These are phyloP conservation scores for Seminavis robusta DNA, from an alignment of 108 stramenopile genomes.

Conservation along the genomic window DNA sequence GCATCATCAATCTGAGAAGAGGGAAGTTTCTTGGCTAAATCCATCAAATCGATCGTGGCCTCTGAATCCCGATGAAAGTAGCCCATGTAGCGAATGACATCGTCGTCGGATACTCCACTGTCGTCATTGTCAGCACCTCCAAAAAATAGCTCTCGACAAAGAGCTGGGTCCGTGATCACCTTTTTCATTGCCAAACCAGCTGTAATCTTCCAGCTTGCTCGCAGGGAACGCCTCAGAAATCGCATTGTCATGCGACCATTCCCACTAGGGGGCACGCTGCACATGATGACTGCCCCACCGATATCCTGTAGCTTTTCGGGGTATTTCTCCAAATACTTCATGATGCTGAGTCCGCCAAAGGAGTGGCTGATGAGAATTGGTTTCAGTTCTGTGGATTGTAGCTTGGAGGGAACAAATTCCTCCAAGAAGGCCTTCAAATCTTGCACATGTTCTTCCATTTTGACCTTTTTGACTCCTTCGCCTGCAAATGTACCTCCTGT, in stretches of 20 bases:
- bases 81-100: constrained; percentile 40
- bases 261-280: constrained; percentile 82
- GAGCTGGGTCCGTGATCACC: constrained; percentile 15
- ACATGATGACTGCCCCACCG: constrained; percentile 61
- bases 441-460: constrained; percentile 42
- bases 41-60: constrained; percentile 55
- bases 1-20: constrained; percentile 10
- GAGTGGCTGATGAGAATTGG: constrained; percentile 57
- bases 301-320: constrained; percentile 10
- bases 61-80: constrained; percentile 50
- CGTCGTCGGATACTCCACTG: constrained; percentile 57
- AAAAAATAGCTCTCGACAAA: constrained; percentile 66
- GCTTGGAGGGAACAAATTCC: neutral
- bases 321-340: constrained; percentile 47
- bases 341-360: constrained; percentile 53
- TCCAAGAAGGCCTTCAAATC: constrained; percentile 45
- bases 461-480: constrained; percentile 64
- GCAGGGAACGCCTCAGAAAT: constrained; percentile 38
- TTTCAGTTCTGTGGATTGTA: constrained; percentile 1
- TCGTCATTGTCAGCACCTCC: constrained; percentile 37
- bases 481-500: constrained; percentile 66
- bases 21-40: constrained; percentile 43
- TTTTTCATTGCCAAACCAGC: constrained; percentile 63
- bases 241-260: constrained; percentile 73
- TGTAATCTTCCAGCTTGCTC: constrained; percentile 51